phyloP scores from a whole-genome alignment of 495 filamentous ascomycete species.

The Parathielavia hyrcaniae region DNA sequence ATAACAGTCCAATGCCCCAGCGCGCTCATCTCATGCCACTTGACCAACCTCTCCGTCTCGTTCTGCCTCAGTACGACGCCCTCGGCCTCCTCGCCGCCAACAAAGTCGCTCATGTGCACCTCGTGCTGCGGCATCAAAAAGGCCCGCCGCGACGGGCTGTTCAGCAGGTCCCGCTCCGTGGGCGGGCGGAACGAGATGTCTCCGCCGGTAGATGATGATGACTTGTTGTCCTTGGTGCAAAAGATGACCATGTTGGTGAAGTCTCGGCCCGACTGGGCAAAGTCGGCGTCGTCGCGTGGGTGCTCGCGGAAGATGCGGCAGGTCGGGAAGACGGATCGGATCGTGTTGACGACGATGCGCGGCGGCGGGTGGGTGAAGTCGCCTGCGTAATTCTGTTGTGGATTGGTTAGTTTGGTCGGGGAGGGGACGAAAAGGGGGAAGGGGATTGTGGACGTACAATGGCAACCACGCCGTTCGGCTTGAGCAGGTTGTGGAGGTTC shows the following conservation, averaged over 20 bases:
- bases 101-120: slow-evolving; percentile 49
- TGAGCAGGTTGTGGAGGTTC: slow-evolving; percentile 61
- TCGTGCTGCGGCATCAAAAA: slow-evolving; percentile 72
- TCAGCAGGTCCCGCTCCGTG: slow-evolving; percentile 58
- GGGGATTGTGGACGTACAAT: slow-evolving; percentile 55
- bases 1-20: slow-evolving; percentile 87
- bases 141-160: slow-evolving; percentile 58
- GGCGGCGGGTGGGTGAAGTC: slow-evolving; percentile 70
- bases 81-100: slow-evolving; percentile 31
- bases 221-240: slow-evolving; percentile 53
- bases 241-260: slow-evolving; percentile 89
- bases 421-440: neutral
- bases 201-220: slow-evolving; percentile 3
- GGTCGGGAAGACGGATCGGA: slow-evolving; percentile 63
- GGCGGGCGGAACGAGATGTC: slow-evolving; percentile 63
- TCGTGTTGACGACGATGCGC: slow-evolving; percentile 65
- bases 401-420: neutral
- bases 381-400: slow-evolving; percentile 83
- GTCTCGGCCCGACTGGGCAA: slow-evolving; percentile 47
- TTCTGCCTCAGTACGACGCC: slow-evolving; percentile 50
- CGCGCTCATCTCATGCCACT: slow-evolving; percentile 68
- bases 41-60: slow-evolving; percentile 54
- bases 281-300: slow-evolving; percentile 39
- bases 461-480: slow-evolving; percentile 74
- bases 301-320: slow-evolving; percentile 82